Evolutionary conservation across 2,329 filamentous ascomycete species (phyloP).

Genomic region (Aureobasidium leucospermi): DNA sequence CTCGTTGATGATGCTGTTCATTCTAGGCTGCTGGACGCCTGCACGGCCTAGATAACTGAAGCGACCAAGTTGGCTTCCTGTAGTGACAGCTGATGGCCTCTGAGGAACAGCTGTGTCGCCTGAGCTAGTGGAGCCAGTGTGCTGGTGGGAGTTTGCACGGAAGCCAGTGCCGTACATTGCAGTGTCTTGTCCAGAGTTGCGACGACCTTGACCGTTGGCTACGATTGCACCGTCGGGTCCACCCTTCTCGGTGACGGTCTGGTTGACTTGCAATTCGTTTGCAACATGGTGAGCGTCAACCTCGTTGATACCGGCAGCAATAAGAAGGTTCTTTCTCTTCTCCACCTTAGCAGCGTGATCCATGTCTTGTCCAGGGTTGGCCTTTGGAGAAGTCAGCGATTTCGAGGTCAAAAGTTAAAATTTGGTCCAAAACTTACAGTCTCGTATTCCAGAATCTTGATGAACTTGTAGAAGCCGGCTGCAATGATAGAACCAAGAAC

Average conservation of each 20-base stretch:
- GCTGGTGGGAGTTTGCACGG: slow-evolving; percentile 11
- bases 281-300: slow-evolving; percentile 18
- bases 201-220: slow-evolving; percentile 17
- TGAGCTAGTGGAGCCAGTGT: slow-evolving; percentile 13
- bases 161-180: slow-evolving; percentile 20
- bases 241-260: not conserved
- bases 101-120: slow-evolving; percentile 13
- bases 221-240: slow-evolving; percentile 13
- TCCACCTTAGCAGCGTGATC: slow-evolving; percentile 17
- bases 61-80: slow-evolving; percentile 14
- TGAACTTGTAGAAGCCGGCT: slow-evolving; percentile 28
- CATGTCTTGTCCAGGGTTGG: slow-evolving; percentile 26
- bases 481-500: slow-evolving; percentile 24
- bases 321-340: slow-evolving; percentile 17
- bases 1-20: not conserved
- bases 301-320: slow-evolving; percentile 20
- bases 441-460: slow-evolving; percentile 29
- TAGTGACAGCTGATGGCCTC: slow-evolving; percentile 15
- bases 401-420: too few relatives aligned
- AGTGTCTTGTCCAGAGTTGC: not conserved
- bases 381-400: slow-evolving; percentile 4
- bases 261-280: slow-evolving; percentile 13
- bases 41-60: slow-evolving; percentile 15
- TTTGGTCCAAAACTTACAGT: slow-evolving; percentile 14
- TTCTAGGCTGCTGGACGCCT: not conserved